A percentile compares a stretch with the other conserved stretches of the same genome.
These are phyloP conservation scores for Sclerotinia borealis DNA, from an alignment of 2,329 filamentous ascomycete genomes.

Conservation along the genomic window DNA sequence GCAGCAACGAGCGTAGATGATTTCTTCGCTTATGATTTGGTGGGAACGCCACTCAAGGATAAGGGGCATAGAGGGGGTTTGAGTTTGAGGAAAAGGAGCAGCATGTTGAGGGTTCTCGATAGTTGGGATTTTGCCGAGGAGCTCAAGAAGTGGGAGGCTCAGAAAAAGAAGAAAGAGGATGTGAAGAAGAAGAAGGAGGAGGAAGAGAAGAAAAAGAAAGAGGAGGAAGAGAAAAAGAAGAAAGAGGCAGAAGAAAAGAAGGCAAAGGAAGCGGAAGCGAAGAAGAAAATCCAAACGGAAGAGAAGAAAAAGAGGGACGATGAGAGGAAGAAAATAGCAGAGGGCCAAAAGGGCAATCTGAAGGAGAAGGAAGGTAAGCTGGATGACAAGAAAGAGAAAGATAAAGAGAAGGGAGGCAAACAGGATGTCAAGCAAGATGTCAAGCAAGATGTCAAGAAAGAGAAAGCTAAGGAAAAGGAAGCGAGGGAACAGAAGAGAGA, in stretches of 20 bases:
- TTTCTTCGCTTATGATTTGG: conserved; percentile 34
- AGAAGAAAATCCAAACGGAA: neutral
- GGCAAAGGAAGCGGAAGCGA: neutral
- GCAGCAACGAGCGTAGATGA: conserved; percentile 32
- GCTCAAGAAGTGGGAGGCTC: conserved; percentile 10
- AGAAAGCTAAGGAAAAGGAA: neutral
- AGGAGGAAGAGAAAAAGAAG: neutral
- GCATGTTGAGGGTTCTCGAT: conserved; percentile 30
- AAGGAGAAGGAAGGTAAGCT: neutral
- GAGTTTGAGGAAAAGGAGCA: conserved; percentile 34
- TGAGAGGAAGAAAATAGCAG: neutral
- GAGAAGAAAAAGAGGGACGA: neutral
- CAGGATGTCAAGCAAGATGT: too few species aligned
- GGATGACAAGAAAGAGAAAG: neutral
- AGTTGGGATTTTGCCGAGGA: conserved; percentile 26
- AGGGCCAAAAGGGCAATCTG: neutral
- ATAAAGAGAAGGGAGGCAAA: conserved; percentile 9
- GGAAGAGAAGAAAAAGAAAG: neutral
- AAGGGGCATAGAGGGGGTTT: conserved; percentile 35
- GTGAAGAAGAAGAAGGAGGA: neutral
- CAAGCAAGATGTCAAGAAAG: neutral
- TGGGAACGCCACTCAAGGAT: conserved; percentile 32
- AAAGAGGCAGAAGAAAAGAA: conserved; percentile 26
- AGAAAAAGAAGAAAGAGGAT: neutral
- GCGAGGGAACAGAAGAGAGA: conserved; percentile 20